Conservation (phyloP, 176 grass and related monocot species). For the Phoenix dactylifera region DNA sequence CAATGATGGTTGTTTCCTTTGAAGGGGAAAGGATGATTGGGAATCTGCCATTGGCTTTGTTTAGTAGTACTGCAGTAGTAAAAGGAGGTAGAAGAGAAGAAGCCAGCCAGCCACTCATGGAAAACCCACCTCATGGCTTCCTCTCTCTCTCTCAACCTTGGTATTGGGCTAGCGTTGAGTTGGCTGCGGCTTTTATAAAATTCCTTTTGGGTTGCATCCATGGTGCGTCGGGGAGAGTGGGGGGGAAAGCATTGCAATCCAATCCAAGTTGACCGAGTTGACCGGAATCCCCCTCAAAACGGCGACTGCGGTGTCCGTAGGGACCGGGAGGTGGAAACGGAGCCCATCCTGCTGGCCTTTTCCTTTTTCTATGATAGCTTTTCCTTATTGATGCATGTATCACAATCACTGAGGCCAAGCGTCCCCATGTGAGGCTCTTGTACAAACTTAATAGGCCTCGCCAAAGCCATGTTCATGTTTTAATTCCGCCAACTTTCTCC, state of each 20-base stretch:
- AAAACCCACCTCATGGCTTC: too few species aligned
- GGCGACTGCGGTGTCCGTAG: neutral
- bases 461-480: too few species aligned
- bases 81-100: too few species aligned
- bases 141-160: too few species aligned
- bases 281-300: conserved; percentile 27
- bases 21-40: too few species aligned
- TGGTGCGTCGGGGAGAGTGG: neutral
- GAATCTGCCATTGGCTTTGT: too few species aligned
- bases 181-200: too few species aligned
- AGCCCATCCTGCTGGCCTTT: neutral
- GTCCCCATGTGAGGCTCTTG: conserved; percentile 11
- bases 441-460: neutral
- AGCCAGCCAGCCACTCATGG: too few species aligned
- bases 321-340: neutral
- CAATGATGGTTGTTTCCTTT: too few species aligned
- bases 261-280: conserved; percentile 27
- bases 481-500: conserved; percentile 6
- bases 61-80: too few species aligned
- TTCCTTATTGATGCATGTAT: conserved; percentile 5
- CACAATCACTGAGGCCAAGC: neutral
- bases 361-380: neutral
- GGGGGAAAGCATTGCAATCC: conserved; percentile 1
- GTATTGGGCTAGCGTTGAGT: too few species aligned
- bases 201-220: too few species aligned